A percentile compares a stretch with the other conserved stretches of the same genome.
phyloP scores from a whole-genome alignment of 768 basidiomycete species.

The Trametes meyenii region DNA sequence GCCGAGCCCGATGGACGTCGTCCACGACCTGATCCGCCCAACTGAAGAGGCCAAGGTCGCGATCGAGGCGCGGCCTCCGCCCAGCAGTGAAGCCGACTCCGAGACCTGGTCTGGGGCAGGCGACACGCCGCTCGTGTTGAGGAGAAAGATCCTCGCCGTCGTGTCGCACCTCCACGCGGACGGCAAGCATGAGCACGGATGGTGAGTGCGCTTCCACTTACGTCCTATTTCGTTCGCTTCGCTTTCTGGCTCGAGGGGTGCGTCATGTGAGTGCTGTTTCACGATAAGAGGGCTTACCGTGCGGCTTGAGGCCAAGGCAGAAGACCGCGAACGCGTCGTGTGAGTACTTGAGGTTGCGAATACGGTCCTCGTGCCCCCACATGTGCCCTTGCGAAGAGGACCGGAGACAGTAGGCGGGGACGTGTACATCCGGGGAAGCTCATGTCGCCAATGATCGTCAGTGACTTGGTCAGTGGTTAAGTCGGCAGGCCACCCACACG shows the following conservation, averaged over 20 bases:
- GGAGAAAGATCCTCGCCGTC: constrained; percentile 22
- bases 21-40: constrained; percentile 34
- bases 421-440: too few relatives aligned
- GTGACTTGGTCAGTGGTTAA: too few relatives aligned
- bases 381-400: too few relatives aligned
- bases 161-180: constrained; percentile 42
- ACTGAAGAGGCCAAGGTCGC: constrained; percentile 51
- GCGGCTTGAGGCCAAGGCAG: too few relatives aligned
- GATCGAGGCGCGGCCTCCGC: constrained; percentile 39
- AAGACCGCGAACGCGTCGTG: too few relatives aligned
- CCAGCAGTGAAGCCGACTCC: constrained; percentile 7
- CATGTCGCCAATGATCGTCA: too few relatives aligned
- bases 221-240: neutral
- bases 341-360: too few relatives aligned
- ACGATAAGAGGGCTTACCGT: too few relatives aligned
- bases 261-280: neutral
- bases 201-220: constrained; percentile 14
- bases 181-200: constrained; percentile 42
- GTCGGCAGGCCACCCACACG: too few relatives aligned
- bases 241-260: constrained; percentile 12
- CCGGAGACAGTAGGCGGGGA: too few relatives aligned
- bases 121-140: constrained; percentile 1
- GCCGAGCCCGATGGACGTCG: constrained; percentile 14
- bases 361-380: too few relatives aligned
- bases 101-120: constrained; percentile 13